Percentiles rank a stretch among this genome's conserved stretches.
Conservation (phyloP, 495 filamentous ascomycete species). For the Saxophila tyrrhenica region DNA sequence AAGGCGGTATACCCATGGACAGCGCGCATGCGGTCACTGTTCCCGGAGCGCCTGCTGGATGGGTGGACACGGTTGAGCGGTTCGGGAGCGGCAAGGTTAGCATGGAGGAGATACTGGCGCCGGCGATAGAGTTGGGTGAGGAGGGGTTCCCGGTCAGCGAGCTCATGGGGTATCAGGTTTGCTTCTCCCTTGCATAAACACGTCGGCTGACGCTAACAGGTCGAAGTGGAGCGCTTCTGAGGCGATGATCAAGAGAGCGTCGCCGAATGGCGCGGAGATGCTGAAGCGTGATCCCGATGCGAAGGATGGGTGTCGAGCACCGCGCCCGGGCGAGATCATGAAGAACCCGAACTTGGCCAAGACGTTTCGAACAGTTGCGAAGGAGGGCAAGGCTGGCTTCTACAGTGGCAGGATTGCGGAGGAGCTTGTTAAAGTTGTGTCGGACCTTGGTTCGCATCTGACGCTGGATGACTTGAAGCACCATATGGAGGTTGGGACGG, state of each 20-base stretch:
- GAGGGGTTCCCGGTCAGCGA: constrained; percentile 84
- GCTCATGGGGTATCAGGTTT: constrained; percentile 57
- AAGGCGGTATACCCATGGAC: constrained; percentile 57
- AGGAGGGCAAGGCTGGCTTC: constrained; percentile 80
- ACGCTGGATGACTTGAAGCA: constrained; percentile 66
- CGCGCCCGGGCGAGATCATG: constrained; percentile 76
- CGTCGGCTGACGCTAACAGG: constrained; percentile 1
- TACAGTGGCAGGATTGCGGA: constrained; percentile 77
- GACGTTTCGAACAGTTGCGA: constrained; percentile 70
- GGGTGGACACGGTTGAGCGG: constrained; percentile 81
- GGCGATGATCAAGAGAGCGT: constrained; percentile 49
- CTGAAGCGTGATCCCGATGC: constrained; percentile 60
- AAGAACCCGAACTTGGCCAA: constrained; percentile 69
- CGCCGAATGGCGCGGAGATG: constrained; percentile 77
- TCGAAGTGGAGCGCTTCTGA: constrained; percentile 58
- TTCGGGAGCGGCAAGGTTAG: constrained; percentile 83
- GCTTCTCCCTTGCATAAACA: constrained; percentile 23
- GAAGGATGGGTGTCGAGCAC: constrained; percentile 55
- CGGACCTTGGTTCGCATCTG: constrained; percentile 65
- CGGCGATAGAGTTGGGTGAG: constrained; percentile 79
- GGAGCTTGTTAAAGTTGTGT: constrained; percentile 63
- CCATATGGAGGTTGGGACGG: constrained; percentile 62
- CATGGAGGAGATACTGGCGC: constrained; percentile 65
- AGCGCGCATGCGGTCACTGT: constrained; percentile 75
- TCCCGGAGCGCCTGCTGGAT: constrained; percentile 85